phyloP scores from a whole-genome alignment of 2,329 filamentous ascomycete species.

The Colletotrichum sansevieriae region DNA sequence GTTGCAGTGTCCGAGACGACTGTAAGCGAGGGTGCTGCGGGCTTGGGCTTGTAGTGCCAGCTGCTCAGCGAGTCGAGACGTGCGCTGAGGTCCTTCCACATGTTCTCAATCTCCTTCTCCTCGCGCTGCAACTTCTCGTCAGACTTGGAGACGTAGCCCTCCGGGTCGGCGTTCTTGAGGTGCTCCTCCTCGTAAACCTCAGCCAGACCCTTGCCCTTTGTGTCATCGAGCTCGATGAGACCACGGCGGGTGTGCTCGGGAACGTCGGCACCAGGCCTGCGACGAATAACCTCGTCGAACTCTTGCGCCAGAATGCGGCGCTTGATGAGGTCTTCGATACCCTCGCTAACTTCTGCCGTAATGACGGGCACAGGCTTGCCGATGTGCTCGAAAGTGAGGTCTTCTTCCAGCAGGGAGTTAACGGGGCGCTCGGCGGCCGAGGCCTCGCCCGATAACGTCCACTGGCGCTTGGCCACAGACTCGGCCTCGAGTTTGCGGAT shows the following conservation, averaged over 20 bases:
- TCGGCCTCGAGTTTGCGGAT: constrained; percentile 92
- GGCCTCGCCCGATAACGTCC: constrained; percentile 92
- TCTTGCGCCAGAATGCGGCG: constrained; percentile 89
- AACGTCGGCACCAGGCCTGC: constrained; percentile 79
- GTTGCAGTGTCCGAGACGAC: constrained; percentile 93
- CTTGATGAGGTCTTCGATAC: constrained; percentile 95
- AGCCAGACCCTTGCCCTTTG: constrained; percentile 87
- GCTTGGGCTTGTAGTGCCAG: constrained; percentile 96
- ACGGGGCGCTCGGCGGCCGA: constrained; percentile 83
- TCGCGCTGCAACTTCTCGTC: constrained; percentile 87
- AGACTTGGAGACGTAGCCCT: constrained; percentile 82
- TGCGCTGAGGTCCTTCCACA: constrained; percentile 85
- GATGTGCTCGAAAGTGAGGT: constrained; percentile 94
- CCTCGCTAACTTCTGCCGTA: constrained; percentile 89
- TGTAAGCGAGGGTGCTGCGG: constrained; percentile 82
- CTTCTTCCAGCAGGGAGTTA: constrained; percentile 94
- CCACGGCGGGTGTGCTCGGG: constrained; percentile 75
- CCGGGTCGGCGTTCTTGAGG: constrained; percentile 80
- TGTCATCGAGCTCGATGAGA: constrained; percentile 85
- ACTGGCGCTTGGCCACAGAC: constrained; percentile 90
- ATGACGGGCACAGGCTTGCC: constrained; percentile 96
- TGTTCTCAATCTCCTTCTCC: constrained; percentile 82
- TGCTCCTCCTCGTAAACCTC: constrained; percentile 97
- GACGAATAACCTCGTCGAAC: constrained; percentile 90
- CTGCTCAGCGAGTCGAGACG: constrained; percentile 91